Evolutionary conservation across 805 yeast genomes (phyloP), one percentile per base, ranked within the genome.

Genomic region (Candida railenensis): DNA sequence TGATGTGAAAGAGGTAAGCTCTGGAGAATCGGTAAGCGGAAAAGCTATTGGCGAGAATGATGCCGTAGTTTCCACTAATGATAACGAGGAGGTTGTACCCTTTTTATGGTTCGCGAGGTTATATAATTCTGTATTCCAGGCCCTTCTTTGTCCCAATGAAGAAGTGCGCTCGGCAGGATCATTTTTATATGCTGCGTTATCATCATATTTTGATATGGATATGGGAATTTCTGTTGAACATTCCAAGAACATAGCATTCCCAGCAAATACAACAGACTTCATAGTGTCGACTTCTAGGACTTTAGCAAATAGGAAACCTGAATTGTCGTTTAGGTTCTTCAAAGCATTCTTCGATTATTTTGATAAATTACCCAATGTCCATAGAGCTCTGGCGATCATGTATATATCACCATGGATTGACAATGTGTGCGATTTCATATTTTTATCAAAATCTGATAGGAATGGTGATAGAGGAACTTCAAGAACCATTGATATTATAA

Each of bases 341-440:
- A 69, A 67, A 34, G 81, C 86, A 1, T 73, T 65, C 43, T 70
- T 71, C 51, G 69, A 65, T 32, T 64, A 63, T 47, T 76, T 74
- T 48, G 79, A 72, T 2, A 66, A 63, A 41, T 54, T 76, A 18
- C 62, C 67, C 0, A 48, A 45, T 0, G 67, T 61, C 5, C 69
- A 68, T 34, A 58, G 70, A 42, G 53, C 71, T n/a, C 65, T 74
- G 46, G 74, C 81, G 1, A 71, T 72, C 16, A 57, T 76, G 43
- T 82, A 82, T 56, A 67, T 83, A 9, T 70, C 86, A 0, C 91
- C 94, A 2, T 89, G 96, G 96, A 72, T 86, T 14, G 76, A 76
- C 20, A 85, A 88, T 54, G 70, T 88, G 20, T 80, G 81, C 58
- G 70, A 73, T 12, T 63, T 80, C 52, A 82, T 87, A 5, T 84